These are phyloP conservation scores for Coemansia sp. DNA, from an alignment of 192 early-diverging fungal genomes.

Conservation along the genomic window DNA sequence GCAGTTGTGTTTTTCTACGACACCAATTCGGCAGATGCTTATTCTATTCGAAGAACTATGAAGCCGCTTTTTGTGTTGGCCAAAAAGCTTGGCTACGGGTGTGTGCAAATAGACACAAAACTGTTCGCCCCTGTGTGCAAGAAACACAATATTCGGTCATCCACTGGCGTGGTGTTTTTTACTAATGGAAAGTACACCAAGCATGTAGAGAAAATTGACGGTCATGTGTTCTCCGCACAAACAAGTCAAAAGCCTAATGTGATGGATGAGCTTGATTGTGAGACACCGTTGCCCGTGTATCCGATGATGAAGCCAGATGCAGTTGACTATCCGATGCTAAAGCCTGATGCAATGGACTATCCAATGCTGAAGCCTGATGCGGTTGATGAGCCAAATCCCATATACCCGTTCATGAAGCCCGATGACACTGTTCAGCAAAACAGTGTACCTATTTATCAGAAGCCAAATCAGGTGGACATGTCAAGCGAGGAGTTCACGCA, in stretches of 20 bases:
- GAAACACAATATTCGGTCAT: not conserved
- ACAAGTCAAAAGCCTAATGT: not conserved
- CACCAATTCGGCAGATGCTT: not conserved
- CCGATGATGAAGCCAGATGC: not conserved
- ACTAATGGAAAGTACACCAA: not conserved
- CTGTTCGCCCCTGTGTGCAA: not conserved
- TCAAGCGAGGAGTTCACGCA: not conserved
- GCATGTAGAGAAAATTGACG: constrained; percentile 1
- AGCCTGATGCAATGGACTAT: not conserved
- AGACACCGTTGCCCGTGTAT: not conserved
- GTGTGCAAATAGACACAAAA: not conserved
- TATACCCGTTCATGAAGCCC: not conserved
- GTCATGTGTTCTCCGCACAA: not conserved
- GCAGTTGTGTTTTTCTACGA: not conserved
- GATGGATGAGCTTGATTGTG: not conserved
- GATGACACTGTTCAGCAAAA: not conserved
- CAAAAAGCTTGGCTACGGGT: not conserved
- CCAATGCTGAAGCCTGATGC: not conserved
- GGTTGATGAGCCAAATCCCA: not conserved
- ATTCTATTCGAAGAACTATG: not conserved
- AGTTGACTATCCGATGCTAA: not conserved
- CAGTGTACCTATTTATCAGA: not conserved
- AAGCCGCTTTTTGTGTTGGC: not conserved
- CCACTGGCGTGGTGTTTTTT: not conserved
- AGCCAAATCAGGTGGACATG: constrained; percentile 1